Conservation (phyloP, 139 green algal genomes). For the Spirogloea muscicola region DNA sequence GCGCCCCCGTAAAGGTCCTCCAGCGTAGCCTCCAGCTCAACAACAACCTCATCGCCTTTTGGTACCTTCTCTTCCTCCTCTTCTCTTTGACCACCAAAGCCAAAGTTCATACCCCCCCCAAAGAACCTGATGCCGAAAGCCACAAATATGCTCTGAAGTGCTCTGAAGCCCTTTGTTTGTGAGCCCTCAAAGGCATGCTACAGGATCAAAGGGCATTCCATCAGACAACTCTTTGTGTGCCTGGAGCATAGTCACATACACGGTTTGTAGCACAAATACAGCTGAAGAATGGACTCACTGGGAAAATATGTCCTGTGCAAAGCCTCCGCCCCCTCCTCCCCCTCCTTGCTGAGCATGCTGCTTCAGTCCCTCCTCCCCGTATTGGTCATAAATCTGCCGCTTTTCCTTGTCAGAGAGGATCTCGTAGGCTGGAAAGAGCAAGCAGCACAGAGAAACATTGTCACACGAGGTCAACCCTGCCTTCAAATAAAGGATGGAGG, state of each 20-base stretch:
- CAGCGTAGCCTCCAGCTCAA: slow-evolving; percentile 80
- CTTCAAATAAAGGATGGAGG: background rate
- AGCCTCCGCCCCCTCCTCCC: slow-evolving; percentile 54
- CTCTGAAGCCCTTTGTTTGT: background rate
- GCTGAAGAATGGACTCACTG: slow-evolving; percentile 53
- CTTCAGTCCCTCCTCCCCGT: slow-evolving; percentile 96
- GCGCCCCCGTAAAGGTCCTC: slow-evolving; percentile 88
- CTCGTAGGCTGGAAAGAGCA: slow-evolving; percentile 98
- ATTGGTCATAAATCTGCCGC: slow-evolving; percentile 88
- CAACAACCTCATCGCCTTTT: slow-evolving; percentile 77
- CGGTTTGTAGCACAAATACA: slow-evolving; percentile 7
- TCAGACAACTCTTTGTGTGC: background rate
- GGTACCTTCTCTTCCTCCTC: slow-evolving; percentile 78
- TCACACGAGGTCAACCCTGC: background rate
- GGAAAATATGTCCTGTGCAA: slow-evolving; percentile 79
- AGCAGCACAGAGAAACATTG: slow-evolving; percentile 27
- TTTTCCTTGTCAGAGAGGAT: slow-evolving; percentile 87
- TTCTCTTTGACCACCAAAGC: slow-evolving; percentile 53
- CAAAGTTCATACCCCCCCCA: slow-evolving; percentile 57
- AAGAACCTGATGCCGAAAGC: slow-evolving; percentile 63
- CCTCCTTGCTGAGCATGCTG: slow-evolving; percentile 65
- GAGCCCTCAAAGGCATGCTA: background rate
- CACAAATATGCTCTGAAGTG: background rate
- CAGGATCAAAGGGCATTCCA: background rate
- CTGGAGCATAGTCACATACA: background rate